A percentile compares a stretch with the other conserved stretches of the same genome.
These are phyloP conservation scores for Senecio squalidus DNA, from an alignment of 140 eudicot genomes.

Conservation along the genomic window DNA sequence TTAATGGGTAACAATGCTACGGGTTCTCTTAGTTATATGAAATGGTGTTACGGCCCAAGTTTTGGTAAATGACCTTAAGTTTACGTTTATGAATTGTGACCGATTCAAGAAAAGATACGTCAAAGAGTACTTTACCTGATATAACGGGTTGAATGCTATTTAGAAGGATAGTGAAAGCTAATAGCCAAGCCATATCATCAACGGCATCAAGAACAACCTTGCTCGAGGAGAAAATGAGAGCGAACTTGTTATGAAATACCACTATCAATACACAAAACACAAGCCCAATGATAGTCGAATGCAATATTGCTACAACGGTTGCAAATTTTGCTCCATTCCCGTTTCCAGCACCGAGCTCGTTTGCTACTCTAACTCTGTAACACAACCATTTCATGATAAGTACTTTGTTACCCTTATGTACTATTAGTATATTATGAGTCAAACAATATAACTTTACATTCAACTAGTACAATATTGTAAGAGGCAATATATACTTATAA, in stretches of 20 bases:
- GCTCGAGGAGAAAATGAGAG: constrained; percentile 45
- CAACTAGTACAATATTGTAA: no score
- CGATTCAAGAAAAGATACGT: not conserved
- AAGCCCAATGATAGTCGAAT: constrained; percentile 41
- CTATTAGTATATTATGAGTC: no score
- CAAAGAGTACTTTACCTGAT: constrained; percentile 24
- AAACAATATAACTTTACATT: no score
- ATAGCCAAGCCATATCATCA: constrained; percentile 40
- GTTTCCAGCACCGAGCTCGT: constrained; percentile 55
- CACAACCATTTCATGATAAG: no score
- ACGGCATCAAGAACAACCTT: constrained; percentile 36
- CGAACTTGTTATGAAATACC: constrained; percentile 28
- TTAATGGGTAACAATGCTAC: no score
- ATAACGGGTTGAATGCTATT: constrained; percentile 36
- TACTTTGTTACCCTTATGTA: no score
- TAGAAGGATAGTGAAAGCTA: constrained; percentile 43
- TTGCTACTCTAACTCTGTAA: constrained; percentile 41
- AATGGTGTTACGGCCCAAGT: no score
- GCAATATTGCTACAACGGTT: constrained; percentile 37
- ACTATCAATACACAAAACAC: constrained; percentile 37
- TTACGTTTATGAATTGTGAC: not conserved
- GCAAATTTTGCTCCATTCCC: constrained; percentile 50
- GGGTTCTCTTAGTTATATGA: no score
- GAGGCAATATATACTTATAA: no score
- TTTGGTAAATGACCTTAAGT: no score